phyloP scores from a whole-genome alignment of 1,139 yeast species.

The Debaryomyces coudertii region DNA sequence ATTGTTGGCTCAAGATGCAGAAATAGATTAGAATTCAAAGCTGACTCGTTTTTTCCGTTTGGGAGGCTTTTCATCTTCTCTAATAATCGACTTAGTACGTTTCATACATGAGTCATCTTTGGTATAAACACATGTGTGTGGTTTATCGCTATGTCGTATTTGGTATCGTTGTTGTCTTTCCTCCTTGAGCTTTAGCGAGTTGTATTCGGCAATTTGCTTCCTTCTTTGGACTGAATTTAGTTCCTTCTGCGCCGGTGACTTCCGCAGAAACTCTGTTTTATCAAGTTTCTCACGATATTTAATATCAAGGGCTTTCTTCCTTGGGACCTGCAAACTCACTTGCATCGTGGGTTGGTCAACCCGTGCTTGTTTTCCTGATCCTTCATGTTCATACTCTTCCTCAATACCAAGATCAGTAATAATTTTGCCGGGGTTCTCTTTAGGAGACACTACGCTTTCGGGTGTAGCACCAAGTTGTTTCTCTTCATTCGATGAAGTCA shows the following conservation, averaged over 20 bases:
- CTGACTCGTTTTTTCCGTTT: slow-evolving; percentile 26
- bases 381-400: neutral
- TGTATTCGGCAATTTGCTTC: slow-evolving; percentile 32
- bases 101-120: slow-evolving; percentile 17
- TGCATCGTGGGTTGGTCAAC: neutral
- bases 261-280: neutral
- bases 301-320: neutral
- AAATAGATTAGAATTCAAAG: slow-evolving; percentile 15
- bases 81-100: slow-evolving; percentile 16
- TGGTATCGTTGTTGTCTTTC: slow-evolving; percentile 29
- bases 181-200: slow-evolving; percentile 25
- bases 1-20: too few species aligned
- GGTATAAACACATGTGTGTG: slow-evolving; percentile 7
- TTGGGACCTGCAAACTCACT: neutral
- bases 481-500: slow-evolving; percentile 15
- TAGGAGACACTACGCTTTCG: neutral
- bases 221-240: slow-evolving; percentile 27
- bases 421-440: neutral
- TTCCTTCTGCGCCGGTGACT: slow-evolving; percentile 19
- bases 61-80: slow-evolving; percentile 14
- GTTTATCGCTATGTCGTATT: slow-evolving; percentile 25
- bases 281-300: neutral
- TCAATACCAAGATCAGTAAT: neutral
- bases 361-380: neutral
- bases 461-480: neutral